Conservation (phyloP, 345 rosid species). For the Chamaenerion angustifolium region DNA sequence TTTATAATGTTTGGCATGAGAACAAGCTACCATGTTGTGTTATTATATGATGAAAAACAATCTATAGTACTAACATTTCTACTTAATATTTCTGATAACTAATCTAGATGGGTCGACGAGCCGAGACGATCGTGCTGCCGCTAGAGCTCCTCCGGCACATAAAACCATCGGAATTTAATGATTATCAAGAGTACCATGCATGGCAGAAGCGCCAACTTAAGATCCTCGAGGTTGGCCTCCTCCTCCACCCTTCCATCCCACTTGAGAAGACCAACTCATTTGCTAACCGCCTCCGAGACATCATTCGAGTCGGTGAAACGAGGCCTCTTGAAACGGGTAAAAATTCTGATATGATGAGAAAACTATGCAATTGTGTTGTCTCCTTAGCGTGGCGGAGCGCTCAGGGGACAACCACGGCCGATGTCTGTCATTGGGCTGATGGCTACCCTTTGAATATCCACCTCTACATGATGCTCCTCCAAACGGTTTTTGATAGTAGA, state of each 20-base stretch:
- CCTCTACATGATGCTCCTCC: conserved; percentile 25
- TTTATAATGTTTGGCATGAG: too few relatives aligned
- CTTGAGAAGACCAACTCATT: conserved; percentile 19
- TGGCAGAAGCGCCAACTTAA: conserved; percentile 43
- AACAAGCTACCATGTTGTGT: too few relatives aligned
- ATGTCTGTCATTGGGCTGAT: conserved; percentile 40
- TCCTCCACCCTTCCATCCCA: conserved; percentile 27
- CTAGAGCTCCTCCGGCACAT: conserved; percentile 84
- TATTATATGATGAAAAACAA: too few relatives aligned
- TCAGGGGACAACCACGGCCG: conserved; percentile 21
- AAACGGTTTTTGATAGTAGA: conserved; percentile 23
- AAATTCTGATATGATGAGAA: conserved; percentile 29
- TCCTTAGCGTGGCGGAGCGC: conserved; percentile 32
- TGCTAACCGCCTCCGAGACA: conserved; percentile 21
- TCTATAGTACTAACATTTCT: too few relatives aligned
- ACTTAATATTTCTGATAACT: too few relatives aligned
- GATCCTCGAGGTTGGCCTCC: conserved; percentile 27
- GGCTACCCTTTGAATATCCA: conserved; percentile 36
- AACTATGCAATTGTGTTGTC: conserved; percentile 27
- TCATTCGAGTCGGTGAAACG: conserved; percentile 19
- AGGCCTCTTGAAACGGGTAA: conserved; percentile 29
- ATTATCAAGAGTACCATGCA: conserved; percentile 43
- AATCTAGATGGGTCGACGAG: conserved; percentile 58
- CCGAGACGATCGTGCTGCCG: conserved; percentile 87
- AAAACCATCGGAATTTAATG: conserved; percentile 70